Evolutionary conservation across 306 rosid species (phyloP), one percentile per base, ranked within the genome.

Genomic region (Sophora flavescens): DNA sequence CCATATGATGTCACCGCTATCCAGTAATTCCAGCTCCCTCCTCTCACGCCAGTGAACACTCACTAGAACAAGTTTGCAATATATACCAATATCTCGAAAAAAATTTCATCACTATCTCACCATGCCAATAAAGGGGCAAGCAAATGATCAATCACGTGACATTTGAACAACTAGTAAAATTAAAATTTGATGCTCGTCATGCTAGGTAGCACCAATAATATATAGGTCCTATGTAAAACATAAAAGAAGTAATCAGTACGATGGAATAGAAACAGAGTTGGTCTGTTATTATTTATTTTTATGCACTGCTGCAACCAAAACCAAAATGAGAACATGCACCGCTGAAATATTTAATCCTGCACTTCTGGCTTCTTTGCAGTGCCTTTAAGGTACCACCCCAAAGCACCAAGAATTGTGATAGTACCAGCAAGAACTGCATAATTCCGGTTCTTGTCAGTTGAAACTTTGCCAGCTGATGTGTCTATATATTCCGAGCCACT

Each of bases 401-500:
- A 15, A 78, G 96, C 92, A 11, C 85, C 92, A 5, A 81, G 22
- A 70, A 68, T 14, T 9, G 95, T 94, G 22, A 89, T 30, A 6
- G 93, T 86, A 41, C 98, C 97, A 4, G 96, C 95, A 13, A 90
- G 72, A 72, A 95, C 97, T 22, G 93, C 97, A 79, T 95, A 95
- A 68, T 95, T 95, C 69, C 98, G 79, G 80, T 89, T 32, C 83
- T 89, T 92, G 86, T 95, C 97, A 51, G 83, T 86, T n/a, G 96
- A 92, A 63, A 92, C 90, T 53, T 85, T 92, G 58, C 81, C 79
- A 6, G 88, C 68, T 8, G 96, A 87, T 44, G 93, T 60, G 77
- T 84, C 93, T 11, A 83, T 7, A 8, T 87, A 62, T 75, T 83
- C 74, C 0, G 93, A 83, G 80, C 72, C 59, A 56, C 85, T 77